Conservation (phyloP, 345 rosid species). For the Eucalyptus victrix region DNA sequence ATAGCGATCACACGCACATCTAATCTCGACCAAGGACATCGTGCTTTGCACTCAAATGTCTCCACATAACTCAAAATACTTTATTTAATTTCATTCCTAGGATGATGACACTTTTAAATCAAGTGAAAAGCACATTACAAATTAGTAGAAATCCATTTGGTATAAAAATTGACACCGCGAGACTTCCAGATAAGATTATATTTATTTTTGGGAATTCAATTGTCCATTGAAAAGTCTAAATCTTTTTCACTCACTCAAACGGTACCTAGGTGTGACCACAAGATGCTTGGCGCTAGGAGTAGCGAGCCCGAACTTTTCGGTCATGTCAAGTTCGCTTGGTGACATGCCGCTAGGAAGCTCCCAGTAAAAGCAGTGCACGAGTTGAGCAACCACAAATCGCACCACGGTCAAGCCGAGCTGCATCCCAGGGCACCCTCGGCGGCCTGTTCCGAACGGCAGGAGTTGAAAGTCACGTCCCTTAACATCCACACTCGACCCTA, state of each 20-base stretch:
- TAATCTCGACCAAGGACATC: no score
- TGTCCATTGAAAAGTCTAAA: not conserved
- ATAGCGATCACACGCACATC: no score
- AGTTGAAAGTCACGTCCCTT: constrained; percentile 27
- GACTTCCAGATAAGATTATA: not conserved
- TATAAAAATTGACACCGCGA: not conserved
- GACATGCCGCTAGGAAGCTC: constrained; percentile 16
- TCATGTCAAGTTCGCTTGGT: constrained; percentile 21
- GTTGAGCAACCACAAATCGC: constrained; percentile 12
- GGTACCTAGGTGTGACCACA: constrained; percentile 11
- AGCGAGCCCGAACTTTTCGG: constrained; percentile 15
- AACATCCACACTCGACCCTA: constrained; percentile 4
- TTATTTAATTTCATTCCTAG: not conserved
- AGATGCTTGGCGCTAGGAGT: constrained; percentile 24
- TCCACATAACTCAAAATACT: not conserved
- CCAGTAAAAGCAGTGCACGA: constrained; percentile 47
- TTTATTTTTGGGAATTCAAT: not conserved
- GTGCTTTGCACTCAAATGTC: no score
- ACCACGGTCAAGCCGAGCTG: constrained; percentile 17
- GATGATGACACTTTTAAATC: not conserved
- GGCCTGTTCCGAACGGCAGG: constrained; percentile 32
- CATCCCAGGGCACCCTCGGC: constrained; percentile 31
- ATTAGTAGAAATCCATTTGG: not conserved
- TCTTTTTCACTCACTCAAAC: not conserved
- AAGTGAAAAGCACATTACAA: not conserved